Evolutionary conservation across 1,284 basidiomycete genomes (phyloP).

Genomic region (Leccinum subspadiceum): DNA sequence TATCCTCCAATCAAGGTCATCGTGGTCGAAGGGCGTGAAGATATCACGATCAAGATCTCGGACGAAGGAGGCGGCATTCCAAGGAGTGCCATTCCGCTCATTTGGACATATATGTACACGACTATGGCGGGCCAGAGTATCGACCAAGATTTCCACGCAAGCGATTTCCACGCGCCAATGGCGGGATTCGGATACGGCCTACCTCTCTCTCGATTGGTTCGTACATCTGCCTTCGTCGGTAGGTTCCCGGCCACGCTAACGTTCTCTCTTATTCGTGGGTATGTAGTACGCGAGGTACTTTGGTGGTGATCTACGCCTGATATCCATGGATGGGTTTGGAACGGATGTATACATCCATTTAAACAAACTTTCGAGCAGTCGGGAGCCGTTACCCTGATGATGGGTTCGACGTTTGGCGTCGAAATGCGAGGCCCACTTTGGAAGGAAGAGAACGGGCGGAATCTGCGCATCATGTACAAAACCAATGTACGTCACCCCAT

Average conservation of each 20-base stretch:
- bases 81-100: slow-evolving; percentile 88
- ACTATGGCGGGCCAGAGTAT: slow-evolving; percentile 92
- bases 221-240: slow-evolving; percentile 27
- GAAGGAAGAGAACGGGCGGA: background rate
- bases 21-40: slow-evolving; percentile 91
- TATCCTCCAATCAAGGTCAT: slow-evolving; percentile 97
- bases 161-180: slow-evolving; percentile 98
- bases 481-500: slow-evolving; percentile 5
- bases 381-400: slow-evolving; percentile 65
- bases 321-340: slow-evolving; percentile 97
- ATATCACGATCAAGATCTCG: slow-evolving; percentile 98
- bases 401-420: background rate
- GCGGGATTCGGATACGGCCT: slow-evolving; percentile 96
- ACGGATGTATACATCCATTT: slow-evolving; percentile 92
- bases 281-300: slow-evolving; percentile 90
- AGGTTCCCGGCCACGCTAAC: slow-evolving; percentile 7
- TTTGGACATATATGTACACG: slow-evolving; percentile 99
- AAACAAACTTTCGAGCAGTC: slow-evolving; percentile 80
- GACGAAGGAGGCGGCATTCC: slow-evolving; percentile 98
- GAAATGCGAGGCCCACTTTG: background rate
- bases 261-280: slow-evolving; percentile 8
- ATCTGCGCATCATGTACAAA: background rate
- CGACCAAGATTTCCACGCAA: slow-evolving; percentile 81
- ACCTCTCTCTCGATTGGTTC: slow-evolving; percentile 83
- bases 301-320: slow-evolving; percentile 93